These are phyloP conservation scores for Metarhizium anisopliae DNA, from an alignment of 2,329 filamentous ascomycete genomes.

Conservation along the genomic window DNA sequence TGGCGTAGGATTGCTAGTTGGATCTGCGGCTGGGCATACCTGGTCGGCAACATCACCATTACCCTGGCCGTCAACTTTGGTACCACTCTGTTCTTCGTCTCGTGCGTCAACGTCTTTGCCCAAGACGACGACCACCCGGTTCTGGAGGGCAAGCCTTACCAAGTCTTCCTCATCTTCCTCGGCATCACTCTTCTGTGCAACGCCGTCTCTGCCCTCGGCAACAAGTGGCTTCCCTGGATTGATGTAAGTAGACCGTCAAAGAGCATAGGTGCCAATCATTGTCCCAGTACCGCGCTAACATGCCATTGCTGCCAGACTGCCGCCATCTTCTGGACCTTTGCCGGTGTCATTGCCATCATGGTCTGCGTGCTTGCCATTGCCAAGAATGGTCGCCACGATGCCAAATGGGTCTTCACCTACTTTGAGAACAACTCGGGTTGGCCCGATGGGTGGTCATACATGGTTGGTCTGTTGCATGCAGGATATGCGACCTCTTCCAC, in stretches of 20 bases:
- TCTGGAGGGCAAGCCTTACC: constrained; percentile 46
- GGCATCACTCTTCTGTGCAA: constrained; percentile 57
- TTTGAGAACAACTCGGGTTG: constrained; percentile 64
- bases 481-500: constrained; percentile 68
- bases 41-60: constrained; percentile 74
- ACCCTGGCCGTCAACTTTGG: constrained; percentile 78
- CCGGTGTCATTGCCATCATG: constrained; percentile 57
- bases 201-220: constrained; percentile 56
- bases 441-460: constrained; percentile 63
- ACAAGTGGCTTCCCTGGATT: constrained; percentile 56
- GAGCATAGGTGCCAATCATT: background rate
- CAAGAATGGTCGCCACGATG: constrained; percentile 56
- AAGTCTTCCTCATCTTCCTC: constrained; percentile 64
- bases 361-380: constrained; percentile 56
- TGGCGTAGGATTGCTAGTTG: constrained; percentile 58
- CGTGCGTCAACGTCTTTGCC: constrained; percentile 47
- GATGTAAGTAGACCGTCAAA: constrained; percentile 47
- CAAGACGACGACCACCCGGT: constrained; percentile 32
- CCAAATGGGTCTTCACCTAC: constrained; percentile 55
- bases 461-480: constrained; percentile 62
- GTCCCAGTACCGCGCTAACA: background rate
- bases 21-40: constrained; percentile 68
- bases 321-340: constrained; percentile 68
- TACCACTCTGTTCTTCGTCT: constrained; percentile 55
- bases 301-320: constrained; percentile 37